A percentile compares a stretch with the other conserved stretches of the same genome.
These are phyloP conservation scores for Pleoardoris graminearum DNA, from an alignment of 2,329 filamentous ascomycete genomes.

Conservation along the genomic window DNA sequence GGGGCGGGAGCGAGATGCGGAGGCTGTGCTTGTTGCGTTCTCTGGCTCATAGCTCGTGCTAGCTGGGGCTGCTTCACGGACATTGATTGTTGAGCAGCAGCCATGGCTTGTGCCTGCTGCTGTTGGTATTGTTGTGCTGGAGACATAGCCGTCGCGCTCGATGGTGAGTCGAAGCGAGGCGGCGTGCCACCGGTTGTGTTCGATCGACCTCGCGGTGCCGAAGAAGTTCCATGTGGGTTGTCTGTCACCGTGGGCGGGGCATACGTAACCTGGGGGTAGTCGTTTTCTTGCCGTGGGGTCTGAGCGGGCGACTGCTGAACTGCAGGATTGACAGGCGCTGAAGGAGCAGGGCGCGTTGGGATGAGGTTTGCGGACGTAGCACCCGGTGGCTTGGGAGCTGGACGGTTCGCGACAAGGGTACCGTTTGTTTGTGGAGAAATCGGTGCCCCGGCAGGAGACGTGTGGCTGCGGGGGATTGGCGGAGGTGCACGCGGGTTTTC, in stretches of 20 bases:
- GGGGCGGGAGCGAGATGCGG: constrained; percentile 33
- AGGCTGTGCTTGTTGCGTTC: constrained; percentile 44
- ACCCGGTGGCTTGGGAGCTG: constrained; percentile 83
- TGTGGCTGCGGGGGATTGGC: constrained; percentile 67
- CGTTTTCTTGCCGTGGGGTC: constrained; percentile 42
- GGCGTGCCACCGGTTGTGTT: constrained; percentile 49
- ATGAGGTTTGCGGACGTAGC: constrained; percentile 52
- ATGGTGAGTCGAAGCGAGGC: constrained; percentile 52
- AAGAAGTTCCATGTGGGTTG: constrained; percentile 38
- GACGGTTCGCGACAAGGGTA: constrained; percentile 74
- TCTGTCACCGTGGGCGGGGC: constrained; percentile 48
- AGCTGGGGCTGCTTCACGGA: constrained; percentile 57
- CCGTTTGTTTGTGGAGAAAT: constrained; percentile 49
- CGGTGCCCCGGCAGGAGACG: constrained; percentile 49
- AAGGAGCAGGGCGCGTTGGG: constrained; percentile 61
- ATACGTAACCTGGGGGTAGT: constrained; percentile 49
- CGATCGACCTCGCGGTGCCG: constrained; percentile 46
- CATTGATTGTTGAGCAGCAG: constrained; percentile 77
- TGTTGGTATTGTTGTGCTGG: constrained; percentile 59
- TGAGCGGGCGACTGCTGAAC: constrained; percentile 31
- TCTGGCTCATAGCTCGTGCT: constrained; percentile 74
- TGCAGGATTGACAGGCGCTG: constrained; percentile 54
- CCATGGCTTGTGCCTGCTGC: constrained; percentile 84
- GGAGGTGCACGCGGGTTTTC: constrained; percentile 94
- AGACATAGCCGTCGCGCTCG: constrained; percentile 38